Percentiles rank a stretch among this genome's conserved stretches.
Conservation (phyloP, 306 rosid genomes). For the Rosa rugosa region DNA sequence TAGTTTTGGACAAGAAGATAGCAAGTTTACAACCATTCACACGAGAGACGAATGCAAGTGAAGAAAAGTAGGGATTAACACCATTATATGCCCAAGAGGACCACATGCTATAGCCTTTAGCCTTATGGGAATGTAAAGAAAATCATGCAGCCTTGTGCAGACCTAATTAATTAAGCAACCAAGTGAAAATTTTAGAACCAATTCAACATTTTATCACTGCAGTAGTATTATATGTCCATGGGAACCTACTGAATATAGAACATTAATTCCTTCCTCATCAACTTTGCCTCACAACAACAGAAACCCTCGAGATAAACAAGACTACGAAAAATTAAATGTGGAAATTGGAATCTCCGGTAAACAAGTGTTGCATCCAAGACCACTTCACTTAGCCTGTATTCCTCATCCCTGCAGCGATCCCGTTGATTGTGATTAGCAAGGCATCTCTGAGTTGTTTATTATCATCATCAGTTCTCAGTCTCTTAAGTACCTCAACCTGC, state of each 20-base stretch:
- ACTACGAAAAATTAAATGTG: not conserved
- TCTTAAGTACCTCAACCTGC: constrained; percentile 90
- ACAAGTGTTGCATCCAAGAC: not conserved
- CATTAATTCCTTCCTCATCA: not conserved
- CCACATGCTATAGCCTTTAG: not conserved
- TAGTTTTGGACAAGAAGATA: not conserved
- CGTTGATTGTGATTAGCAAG: constrained; percentile 86
- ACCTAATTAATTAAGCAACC: not conserved
- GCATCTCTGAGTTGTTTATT: constrained; percentile 80
- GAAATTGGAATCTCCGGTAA: not conserved
- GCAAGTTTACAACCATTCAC: too few relatives aligned
- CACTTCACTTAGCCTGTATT: constrained; percentile 66
- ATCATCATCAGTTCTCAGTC: constrained; percentile 72
- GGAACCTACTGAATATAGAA: not conserved
- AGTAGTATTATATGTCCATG: not conserved
- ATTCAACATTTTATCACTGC: not conserved
- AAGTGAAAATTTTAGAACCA: not conserved
- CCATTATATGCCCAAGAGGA: not conserved
- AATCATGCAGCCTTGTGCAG: not conserved
- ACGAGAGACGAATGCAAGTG: too few relatives aligned
- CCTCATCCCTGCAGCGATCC: constrained; percentile 97
- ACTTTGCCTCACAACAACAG: constrained; percentile 4
- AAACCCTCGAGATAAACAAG: not conserved
- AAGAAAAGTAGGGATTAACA: not conserved
- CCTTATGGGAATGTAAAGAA: not conserved